Evolutionary conservation across 1,284 basidiomycete genomes (phyloP), one percentile per base, ranked within the genome.

Genomic region (Ustilago sp.): DNA sequence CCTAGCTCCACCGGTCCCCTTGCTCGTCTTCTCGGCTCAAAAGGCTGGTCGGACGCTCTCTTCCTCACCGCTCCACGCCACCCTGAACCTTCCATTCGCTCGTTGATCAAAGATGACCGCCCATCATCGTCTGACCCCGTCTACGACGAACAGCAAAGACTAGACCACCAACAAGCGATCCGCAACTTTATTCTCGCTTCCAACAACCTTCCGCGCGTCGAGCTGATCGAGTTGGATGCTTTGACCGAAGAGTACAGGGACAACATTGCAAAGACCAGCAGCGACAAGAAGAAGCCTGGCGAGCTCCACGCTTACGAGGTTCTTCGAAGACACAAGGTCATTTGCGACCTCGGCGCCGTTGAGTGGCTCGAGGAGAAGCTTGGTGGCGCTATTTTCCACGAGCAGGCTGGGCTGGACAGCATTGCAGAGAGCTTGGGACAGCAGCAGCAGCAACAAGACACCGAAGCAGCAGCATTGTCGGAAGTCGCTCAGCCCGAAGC

Each of bases 331-430:
- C 59, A 69, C 52, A 77, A 79, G 68, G 62, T 85, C 28, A 73
- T 86, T 17, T 70, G 79, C 64, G 84, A 86, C 59, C 59, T 86
- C n/a, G 84, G 84, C n/a, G 84, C 84, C 4, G 68, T 86, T 8
- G 84, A 86, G 65, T 85, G 84, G 84, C 78, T 86, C 32, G 84
- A 86, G 66, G 84, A 83, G 59, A 84, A 83, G 71, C 74, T 86
- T 1, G 83, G 84, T 12, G 84, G 84, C 15, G 77, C 81, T 34
- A 69, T 78, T 55, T 80, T 80, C 60, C 84, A 86, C 60, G 65
- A 78, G 51, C 60, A 79, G 50, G 74, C 62, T 9, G 65, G 50
- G 8, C 13, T 71, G 15, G 64, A 70, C 23, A 58, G 8, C 7
- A n/a, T 55, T 17, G 55, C 50, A 32, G 50, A 64, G 32, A 35